These are phyloP conservation scores for Pyracantha coccinea DNA, from an alignment of 331 rosid genomes.

Conservation along the genomic window DNA sequence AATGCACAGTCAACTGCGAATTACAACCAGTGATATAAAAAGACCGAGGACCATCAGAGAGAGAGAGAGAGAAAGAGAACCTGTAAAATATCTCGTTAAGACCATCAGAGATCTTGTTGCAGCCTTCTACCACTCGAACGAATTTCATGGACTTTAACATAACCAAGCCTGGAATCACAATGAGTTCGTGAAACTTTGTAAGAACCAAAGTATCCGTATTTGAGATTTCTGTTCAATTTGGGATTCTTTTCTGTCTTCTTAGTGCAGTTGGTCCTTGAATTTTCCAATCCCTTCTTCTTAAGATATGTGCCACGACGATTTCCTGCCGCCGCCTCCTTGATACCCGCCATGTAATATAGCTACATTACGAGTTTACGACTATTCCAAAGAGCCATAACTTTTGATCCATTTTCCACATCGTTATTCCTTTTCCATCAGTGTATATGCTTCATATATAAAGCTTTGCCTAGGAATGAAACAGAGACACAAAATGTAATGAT, in stretches of 20 bases:
- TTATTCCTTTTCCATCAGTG: background rate
- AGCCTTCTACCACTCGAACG: background rate
- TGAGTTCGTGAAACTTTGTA: background rate
- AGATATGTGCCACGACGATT: background rate
- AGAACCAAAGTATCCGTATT: background rate
- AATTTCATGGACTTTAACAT: background rate
- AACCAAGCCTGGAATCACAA: background rate
- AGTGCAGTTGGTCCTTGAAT: background rate
- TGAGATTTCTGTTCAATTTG: background rate
- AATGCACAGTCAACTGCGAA: too few relatives aligned
- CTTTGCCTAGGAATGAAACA: background rate
- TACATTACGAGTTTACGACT: background rate
- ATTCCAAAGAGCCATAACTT: background rate
- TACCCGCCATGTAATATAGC: background rate
- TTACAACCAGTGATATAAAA: too few relatives aligned
- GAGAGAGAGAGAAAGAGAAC: background rate
- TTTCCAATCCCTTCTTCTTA: background rate
- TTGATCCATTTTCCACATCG: background rate
- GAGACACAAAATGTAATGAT: background rate
- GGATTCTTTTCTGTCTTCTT: background rate
- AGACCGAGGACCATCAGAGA: too few relatives aligned
- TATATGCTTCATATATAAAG: background rate
- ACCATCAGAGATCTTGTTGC: background rate
- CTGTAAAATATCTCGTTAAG: background rate
- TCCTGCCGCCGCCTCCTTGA: background rate